Conservation (phyloP, 202 grass and related monocot species). For the Schoenoplectus tabernaemontani region DNA sequence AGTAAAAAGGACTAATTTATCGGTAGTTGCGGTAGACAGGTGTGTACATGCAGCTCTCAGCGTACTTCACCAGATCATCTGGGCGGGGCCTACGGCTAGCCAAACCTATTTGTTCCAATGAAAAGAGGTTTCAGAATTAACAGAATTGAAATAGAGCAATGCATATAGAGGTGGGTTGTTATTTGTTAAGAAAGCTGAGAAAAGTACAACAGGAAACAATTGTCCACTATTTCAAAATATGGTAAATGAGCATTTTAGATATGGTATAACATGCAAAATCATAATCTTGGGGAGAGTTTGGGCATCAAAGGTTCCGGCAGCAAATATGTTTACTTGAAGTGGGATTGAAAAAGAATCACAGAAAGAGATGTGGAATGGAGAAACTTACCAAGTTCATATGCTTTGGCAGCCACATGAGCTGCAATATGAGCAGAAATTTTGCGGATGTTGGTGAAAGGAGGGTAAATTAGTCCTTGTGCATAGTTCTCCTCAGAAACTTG, state of each 20-base stretch:
- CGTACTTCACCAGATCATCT: slow-evolving; percentile 70
- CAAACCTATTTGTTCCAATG: slow-evolving; percentile 30
- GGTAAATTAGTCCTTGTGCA: slow-evolving; percentile 68
- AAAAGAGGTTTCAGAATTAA: neutral
- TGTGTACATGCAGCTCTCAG: slow-evolving; percentile 94
- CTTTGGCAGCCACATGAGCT: slow-evolving; percentile 82
- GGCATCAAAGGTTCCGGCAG: too few relatives aligned
- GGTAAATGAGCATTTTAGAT: too few relatives aligned
- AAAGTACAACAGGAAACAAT: neutral
- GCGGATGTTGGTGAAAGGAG: slow-evolving; percentile 88
- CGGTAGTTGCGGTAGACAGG: slow-evolving; percentile 69
- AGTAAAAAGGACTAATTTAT: slow-evolving; percentile 22
- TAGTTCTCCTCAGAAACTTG: slow-evolving; percentile 66
- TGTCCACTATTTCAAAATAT: too few relatives aligned
- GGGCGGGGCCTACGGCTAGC: slow-evolving; percentile 75
- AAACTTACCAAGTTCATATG: slow-evolving; percentile 68
- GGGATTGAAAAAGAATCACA: neutral
- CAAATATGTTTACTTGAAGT: neutral
- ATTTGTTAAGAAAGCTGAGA: too few relatives aligned
- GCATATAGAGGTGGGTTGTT: neutral
- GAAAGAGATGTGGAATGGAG: neutral
- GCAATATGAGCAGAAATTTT: slow-evolving; percentile 89
- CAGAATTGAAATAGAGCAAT: neutral
- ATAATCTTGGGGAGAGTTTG: neutral
- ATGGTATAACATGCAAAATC: neutral